Percentiles rank a stretch among this genome's conserved stretches.
Evolutionary conservation across 495 filamentous ascomycete species (phyloP).

Genomic region (Penicillium arizonense): DNA sequence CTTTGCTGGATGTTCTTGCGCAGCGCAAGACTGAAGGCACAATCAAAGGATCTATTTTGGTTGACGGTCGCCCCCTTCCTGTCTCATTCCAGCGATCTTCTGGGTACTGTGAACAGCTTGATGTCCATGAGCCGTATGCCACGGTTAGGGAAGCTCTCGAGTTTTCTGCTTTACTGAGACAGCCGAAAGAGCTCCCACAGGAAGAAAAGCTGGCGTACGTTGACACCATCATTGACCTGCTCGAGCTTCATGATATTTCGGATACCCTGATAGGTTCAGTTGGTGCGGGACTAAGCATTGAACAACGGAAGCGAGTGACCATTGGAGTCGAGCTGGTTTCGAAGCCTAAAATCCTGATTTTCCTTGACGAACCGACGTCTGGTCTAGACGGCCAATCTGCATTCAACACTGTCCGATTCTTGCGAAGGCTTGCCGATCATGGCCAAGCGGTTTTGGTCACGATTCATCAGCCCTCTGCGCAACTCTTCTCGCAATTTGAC

Average conservation of each 20-base stretch:
- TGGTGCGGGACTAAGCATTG: constrained; percentile 54
- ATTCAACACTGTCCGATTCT: constrained; percentile 62
- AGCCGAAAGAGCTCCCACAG: constrained; percentile 45
- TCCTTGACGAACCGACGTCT: constrained; percentile 77
- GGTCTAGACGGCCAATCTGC: constrained; percentile 65
- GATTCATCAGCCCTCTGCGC: constrained; percentile 73
- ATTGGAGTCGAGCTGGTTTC: constrained; percentile 70
- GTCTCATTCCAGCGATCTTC: constrained; percentile 76
- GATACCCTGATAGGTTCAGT: constrained; percentile 53
- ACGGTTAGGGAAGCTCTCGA: constrained; percentile 63
- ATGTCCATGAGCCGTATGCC: constrained; percentile 57
- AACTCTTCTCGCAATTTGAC: constrained; percentile 75
- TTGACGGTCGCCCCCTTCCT: constrained; percentile 76
- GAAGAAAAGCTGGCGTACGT: constrained; percentile 61
- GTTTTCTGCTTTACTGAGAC: constrained; percentile 60
- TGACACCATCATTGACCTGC: constrained; percentile 55
- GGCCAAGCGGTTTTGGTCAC: constrained; percentile 73
- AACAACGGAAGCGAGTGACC: constrained; percentile 64
- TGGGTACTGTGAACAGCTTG: constrained; percentile 61
- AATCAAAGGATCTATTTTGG: constrained; percentile 80
- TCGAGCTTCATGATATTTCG: constrained; percentile 57
- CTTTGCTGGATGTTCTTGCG: constrained; percentile 50
- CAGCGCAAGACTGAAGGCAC: constrained; percentile 85
- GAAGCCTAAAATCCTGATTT: constrained; percentile 67
- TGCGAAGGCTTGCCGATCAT: constrained; percentile 62